Percentiles rank a stretch among this genome's conserved stretches.
Evolutionary conservation across 345 rosid genomes (phyloP).

Genomic region (Salix koriyanagi): DNA sequence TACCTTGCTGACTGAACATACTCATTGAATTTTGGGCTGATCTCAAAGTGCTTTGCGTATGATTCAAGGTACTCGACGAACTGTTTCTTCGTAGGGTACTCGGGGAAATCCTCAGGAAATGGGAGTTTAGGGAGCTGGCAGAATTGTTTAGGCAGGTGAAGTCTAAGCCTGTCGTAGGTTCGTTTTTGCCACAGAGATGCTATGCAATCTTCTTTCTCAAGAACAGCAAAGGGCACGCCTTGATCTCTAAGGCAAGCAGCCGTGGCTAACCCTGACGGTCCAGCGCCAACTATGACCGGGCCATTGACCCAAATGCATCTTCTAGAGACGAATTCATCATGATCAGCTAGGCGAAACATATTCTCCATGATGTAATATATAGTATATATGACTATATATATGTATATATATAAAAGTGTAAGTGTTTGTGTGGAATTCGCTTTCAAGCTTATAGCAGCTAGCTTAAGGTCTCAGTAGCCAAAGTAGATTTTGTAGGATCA

Average conservation of each 20-base stretch:
- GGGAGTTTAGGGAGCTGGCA: constrained; percentile 48
- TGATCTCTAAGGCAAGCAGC: constrained; percentile 46
- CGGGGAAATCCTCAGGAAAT: constrained; percentile 42
- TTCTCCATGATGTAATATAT: constrained; percentile 7
- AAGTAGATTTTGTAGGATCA: background rate
- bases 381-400: background rate
- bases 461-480: background rate
- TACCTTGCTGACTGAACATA: constrained; percentile 73
- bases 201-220: constrained; percentile 44
- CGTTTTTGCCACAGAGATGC: constrained; percentile 50
- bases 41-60: constrained; percentile 38
- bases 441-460: background rate
- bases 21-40: constrained; percentile 78
- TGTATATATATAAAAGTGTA: too few species aligned
- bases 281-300: constrained; percentile 41
- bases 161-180: constrained; percentile 48
- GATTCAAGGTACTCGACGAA: constrained; percentile 44
- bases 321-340: constrained; percentile 26
- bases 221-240: constrained; percentile 45
- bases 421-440: background rate
- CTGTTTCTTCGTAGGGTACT: constrained; percentile 38
- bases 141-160: constrained; percentile 52
- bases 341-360: constrained; percentile 7
- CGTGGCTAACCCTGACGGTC: constrained; percentile 42
- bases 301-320: constrained; percentile 41